Percentiles rank a stretch among this genome's conserved stretches.
Conservation (phyloP, 768 basidiomycete genomes). For the Scleroderma citrinum region DNA sequence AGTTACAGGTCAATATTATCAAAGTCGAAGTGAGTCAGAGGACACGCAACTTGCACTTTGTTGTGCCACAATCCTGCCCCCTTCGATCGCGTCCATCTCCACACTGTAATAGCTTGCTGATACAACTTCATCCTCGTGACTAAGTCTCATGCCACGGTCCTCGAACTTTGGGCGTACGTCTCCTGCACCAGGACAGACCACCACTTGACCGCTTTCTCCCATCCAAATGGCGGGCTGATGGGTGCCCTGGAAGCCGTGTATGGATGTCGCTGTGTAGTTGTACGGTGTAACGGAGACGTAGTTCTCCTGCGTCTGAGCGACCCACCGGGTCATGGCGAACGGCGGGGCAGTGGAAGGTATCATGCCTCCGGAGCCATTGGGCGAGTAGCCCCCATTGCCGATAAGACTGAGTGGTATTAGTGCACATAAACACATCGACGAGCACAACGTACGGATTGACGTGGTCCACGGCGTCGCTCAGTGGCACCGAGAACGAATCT, state of each 20-base stretch:
- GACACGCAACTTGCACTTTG: conserved; percentile 53
- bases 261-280: conserved; percentile 51
- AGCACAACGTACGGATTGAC: conserved; percentile 38
- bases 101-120: conserved; percentile 54
- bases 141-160: conserved; percentile 50
- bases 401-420: conserved; percentile 39
- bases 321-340: conserved; percentile 85
- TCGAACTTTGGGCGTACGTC: conserved; percentile 49
- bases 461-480: conserved; percentile 37
- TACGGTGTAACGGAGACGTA: conserved; percentile 71
- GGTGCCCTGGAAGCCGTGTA: conserved; percentile 76
- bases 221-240: conserved; percentile 89
- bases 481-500: conserved; percentile 17
- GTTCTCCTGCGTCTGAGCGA: conserved; percentile 72
- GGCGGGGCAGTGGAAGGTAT: conserved; percentile 74
- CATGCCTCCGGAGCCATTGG: conserved; percentile 71
- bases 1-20: conserved; percentile 1
- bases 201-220: conserved; percentile 67
- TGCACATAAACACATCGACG: not conserved
- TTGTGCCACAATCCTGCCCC: conserved; percentile 49
- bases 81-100: conserved; percentile 45
- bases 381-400: conserved; percentile 66
- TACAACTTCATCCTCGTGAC: conserved; percentile 46
- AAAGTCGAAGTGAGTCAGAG: not conserved
- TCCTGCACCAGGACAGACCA: conserved; percentile 53